A percentile compares a stretch with the other conserved stretches of the same genome.
These are phyloP conservation scores for Syncephalastrum racemosum DNA, from an alignment of 371 early-diverging fungal genomes.

Conservation along the genomic window DNA sequence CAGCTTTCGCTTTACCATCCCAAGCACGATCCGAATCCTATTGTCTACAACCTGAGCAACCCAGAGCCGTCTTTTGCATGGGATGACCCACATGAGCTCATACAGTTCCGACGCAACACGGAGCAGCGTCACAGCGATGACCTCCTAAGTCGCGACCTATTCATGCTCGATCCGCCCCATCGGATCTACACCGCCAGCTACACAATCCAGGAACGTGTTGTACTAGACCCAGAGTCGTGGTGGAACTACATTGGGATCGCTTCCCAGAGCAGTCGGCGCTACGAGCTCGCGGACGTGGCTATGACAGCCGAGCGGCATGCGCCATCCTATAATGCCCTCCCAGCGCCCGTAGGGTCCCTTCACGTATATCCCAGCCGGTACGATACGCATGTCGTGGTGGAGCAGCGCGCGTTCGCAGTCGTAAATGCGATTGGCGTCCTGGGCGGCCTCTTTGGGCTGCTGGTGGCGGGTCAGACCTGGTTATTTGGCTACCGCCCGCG, in stretches of 20 bases:
- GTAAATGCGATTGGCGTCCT: conserved; percentile 33
- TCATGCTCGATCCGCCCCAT: conserved; percentile 11
- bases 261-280: not conserved
- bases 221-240: conserved; percentile 9
- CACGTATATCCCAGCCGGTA: conserved; percentile 21
- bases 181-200: conserved; percentile 9
- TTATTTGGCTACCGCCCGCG: conserved; percentile 37
- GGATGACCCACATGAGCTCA: conserved; percentile 25
- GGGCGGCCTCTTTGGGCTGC: conserved; percentile 34
- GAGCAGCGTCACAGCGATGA: conserved; percentile 16
- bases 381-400: conserved; percentile 15
- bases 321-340: conserved; percentile 4
- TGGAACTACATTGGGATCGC: conserved; percentile 35
- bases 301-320: conserved; percentile 9
- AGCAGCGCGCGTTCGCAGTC: conserved; percentile 31
- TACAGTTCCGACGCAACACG: conserved; percentile 25
- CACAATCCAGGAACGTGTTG: conserved; percentile 18
- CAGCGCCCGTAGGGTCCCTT: conserved; percentile 19
- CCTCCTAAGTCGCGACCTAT: conserved; percentile 24
- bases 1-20: conserved; percentile 27
- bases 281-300: conserved; percentile 10
- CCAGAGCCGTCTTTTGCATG: conserved; percentile 20
- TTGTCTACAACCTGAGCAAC: conserved; percentile 17
- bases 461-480: conserved; percentile 22
- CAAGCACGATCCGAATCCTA: conserved; percentile 29